Base-by-base conservation (phyloP, 2,329 filamentous ascomycete genomes). In the Nannizziopsis barbatae region DNA sequence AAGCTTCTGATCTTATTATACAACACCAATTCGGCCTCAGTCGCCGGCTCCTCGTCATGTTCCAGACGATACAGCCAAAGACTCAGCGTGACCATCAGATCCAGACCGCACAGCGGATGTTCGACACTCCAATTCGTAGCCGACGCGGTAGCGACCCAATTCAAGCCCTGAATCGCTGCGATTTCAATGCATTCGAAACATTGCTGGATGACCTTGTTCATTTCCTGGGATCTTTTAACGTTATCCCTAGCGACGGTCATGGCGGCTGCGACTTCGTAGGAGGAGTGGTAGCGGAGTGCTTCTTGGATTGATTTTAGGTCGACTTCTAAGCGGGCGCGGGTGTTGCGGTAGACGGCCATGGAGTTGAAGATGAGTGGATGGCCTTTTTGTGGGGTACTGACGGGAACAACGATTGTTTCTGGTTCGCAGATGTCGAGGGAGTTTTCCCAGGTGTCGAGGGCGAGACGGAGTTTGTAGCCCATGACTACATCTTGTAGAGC, bases 51-150 rank as follows among this genome's bases (percentile, higher is more conserved):
- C 56, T 94, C 89, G 73, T 98, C 92, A 72, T 96, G 89, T 83
- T 98, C 92, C 74, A 98, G 83, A 71, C 89, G 88, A 74, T 95
- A 96, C 60, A 98, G 83, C 92, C 92, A 98, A 57, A 96, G 75
- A 61, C 87, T 95, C 58, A 98, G 82, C 59, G 95, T 92, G 65
- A 96, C 92, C 80, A 98, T 95, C 57, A 96, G 76, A 67, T 98
- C 92, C 72, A 98, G 80, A 54, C 90, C 90, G 62, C 89, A 95
- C 50, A 98, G 81, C 45, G 92, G 89, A 66, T 98, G 90, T 72
- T 98, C 92, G 52, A 96, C 86, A 65, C 90, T 96, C 92, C 92
- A 98, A 70, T 96, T 96, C 41, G 92, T 95, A 17, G 92, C 88
- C 41, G 89, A 95, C 17, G 90, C 95, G 57, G 89, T 84, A n/a